Conservation (phyloP, 805 yeast genomes). For the Wickerhamiella sorbophila region DNA sequence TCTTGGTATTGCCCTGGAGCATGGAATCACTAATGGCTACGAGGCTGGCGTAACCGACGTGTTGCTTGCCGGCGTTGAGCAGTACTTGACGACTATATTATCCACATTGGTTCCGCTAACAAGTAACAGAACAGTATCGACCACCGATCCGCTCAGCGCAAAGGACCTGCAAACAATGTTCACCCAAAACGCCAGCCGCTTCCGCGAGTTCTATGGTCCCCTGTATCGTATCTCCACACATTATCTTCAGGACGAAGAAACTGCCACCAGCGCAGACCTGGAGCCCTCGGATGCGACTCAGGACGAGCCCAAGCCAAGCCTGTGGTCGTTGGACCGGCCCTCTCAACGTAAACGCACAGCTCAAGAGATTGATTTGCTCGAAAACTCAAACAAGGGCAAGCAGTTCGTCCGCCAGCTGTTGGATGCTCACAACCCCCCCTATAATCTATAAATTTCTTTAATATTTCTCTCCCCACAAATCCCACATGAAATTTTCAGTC, state of each 20-base stretch:
- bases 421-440: too few relatives aligned
- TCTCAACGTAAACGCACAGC: constrained; percentile 4
- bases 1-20: constrained; percentile 73
- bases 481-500: too few relatives aligned
- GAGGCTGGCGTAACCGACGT: constrained; percentile 67
- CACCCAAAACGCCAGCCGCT: constrained; percentile 23
- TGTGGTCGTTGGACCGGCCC: background rate
- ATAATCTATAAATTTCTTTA: too few relatives aligned
- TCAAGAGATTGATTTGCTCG: constrained; percentile 3
- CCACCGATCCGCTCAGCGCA: constrained; percentile 22
- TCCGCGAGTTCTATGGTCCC: constrained; percentile 27
- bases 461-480: too few relatives aligned
- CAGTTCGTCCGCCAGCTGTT: constrained; percentile 4
- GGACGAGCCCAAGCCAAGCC: background rate
- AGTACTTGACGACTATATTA: constrained; percentile 62
- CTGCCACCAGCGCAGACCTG: constrained; percentile 2
- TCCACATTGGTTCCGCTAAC: constrained; percentile 38
- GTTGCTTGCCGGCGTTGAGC: constrained; percentile 65
- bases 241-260: constrained; percentile 25
- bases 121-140: constrained; percentile 21
- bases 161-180: constrained; percentile 24
- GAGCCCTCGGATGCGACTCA: background rate
- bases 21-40: constrained; percentile 75
- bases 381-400: constrained; percentile 6
- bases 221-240: constrained; percentile 23